Conservation (phyloP, 805 yeast genomes). For the Wickerhamomyces hampshirensis region DNA sequence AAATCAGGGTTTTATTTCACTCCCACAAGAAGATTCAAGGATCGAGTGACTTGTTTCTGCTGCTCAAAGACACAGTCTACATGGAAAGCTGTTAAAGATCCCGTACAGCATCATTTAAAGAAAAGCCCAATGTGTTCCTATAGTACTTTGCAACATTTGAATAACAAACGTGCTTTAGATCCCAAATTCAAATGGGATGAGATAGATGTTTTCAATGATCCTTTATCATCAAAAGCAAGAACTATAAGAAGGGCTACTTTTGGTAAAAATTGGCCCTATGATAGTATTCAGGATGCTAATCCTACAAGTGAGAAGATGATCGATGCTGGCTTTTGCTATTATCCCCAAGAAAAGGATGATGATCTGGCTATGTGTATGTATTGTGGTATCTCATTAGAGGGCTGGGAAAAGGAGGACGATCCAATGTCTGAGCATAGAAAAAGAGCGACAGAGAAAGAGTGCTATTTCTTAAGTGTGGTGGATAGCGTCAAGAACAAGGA, state of each 20-base stretch:
- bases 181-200: conserved; percentile 18
- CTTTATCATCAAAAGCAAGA: conserved; percentile 27
- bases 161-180: conserved; percentile 18
- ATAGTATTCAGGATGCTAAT: conserved; percentile 30
- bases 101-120: conserved; percentile 40
- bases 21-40: conserved; percentile 45
- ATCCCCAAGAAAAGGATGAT: conserved; percentile 42
- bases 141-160: conserved; percentile 21
- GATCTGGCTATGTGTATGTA: conserved; percentile 60
- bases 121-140: conserved; percentile 30
- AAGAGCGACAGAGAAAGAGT: conserved; percentile 31
- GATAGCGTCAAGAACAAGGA: conserved; percentile 3
- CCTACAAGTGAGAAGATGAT: conserved; percentile 42
- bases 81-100: conserved; percentile 52
- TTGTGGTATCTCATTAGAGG: conserved; percentile 60
- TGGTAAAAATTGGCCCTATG: conserved; percentile 42
- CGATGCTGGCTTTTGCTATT: conserved; percentile 60
- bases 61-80: conserved; percentile 53
- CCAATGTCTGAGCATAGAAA: conserved; percentile 56
- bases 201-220: conserved; percentile 28
- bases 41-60: conserved; percentile 52
- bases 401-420: conserved; percentile 67
- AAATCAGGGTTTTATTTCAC: conserved; percentile 58
- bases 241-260: conserved; percentile 37
- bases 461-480: conserved; percentile 30